Percentiles rank a stretch among this genome's conserved stretches.
Conservation (phyloP, 495 filamentous ascomycete genomes). For the Aspergillus sclerotiicarbonarius region DNA sequence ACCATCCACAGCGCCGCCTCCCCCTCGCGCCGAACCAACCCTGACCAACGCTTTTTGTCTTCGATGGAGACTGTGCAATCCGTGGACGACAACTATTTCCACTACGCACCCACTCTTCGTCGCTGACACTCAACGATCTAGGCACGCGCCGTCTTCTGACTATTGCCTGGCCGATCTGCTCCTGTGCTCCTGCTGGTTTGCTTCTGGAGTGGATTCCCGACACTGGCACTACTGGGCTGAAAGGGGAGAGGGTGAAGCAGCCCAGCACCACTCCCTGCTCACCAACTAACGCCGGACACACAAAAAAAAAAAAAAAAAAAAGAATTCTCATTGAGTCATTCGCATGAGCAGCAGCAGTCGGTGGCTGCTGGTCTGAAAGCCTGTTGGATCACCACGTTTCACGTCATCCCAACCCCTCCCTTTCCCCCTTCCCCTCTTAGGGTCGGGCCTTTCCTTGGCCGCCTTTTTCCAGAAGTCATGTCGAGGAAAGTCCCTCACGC, state of each 20-base stretch:
- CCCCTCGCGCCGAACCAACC: slow-evolving; percentile 14
- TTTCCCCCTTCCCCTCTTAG: slow-evolving; percentile 14
- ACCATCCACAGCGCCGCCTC: slow-evolving; percentile 17
- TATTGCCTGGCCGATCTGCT: slow-evolving; percentile 23
- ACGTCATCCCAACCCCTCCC: slow-evolving; percentile 25
- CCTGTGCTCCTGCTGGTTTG: slow-evolving; percentile 9
- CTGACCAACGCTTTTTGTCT: slow-evolving; percentile 12
- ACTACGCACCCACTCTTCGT: slow-evolving; percentile 21
- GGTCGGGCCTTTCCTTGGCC: slow-evolving; percentile 26
- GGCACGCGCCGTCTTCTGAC: slow-evolving; percentile 21
- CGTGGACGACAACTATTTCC: slow-evolving; percentile 18
- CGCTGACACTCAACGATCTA: slow-evolving; percentile 31
- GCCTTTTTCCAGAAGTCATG: slow-evolving; percentile 33
- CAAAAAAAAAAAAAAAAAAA: slow-evolving; percentile 16
- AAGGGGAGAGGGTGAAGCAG: slow-evolving; percentile 10
- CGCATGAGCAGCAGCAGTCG: slow-evolving; percentile 21
- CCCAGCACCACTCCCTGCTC: slow-evolving; percentile 3
- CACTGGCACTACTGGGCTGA: slow-evolving; percentile 5
- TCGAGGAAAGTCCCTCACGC: slow-evolving; percentile 37
- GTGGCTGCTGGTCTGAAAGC: slow-evolving; percentile 26
- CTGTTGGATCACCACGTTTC: slow-evolving; percentile 33
- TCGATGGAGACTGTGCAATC: slow-evolving; percentile 31
- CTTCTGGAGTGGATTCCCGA: slow-evolving; percentile 14
- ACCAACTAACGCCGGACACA: slow-evolving; percentile 11
- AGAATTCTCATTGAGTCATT: slow-evolving; percentile 25